These are phyloP conservation scores for Sporisorium graminicola DNA, from an alignment of 1,284 basidiomycete genomes.

Conservation along the genomic window DNA sequence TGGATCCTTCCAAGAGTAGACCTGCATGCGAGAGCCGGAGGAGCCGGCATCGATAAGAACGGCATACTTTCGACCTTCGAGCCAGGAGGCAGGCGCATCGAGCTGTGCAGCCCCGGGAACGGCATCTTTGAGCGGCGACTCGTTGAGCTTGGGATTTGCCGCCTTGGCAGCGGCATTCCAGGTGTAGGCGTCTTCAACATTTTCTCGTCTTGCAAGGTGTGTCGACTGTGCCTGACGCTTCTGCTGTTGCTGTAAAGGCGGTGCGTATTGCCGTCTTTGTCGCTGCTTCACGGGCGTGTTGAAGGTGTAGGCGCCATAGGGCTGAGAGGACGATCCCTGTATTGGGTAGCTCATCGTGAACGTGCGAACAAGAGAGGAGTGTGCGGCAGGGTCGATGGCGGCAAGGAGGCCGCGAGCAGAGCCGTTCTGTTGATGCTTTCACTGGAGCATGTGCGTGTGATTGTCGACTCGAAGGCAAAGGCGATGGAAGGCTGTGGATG, in stretches of 20 bases:
- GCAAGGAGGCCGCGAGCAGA: conserved; percentile 3
- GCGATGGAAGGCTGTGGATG: not conserved
- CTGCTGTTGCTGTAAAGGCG: conserved; percentile 11
- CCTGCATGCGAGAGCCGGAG: conserved; percentile 93
- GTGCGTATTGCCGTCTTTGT: conserved; percentile 10
- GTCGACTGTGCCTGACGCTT: conserved; percentile 13
- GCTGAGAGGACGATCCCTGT: conserved; percentile 48
- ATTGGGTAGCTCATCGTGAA: conserved; percentile 45
- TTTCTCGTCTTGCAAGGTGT: conserved; percentile 20
- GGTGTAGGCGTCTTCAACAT: conserved; percentile 43
- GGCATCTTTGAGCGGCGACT: conserved; percentile 46
- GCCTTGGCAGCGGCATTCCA: conserved; percentile 52
- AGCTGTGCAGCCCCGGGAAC: conserved; percentile 45
- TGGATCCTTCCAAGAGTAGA: conserved; percentile 95
- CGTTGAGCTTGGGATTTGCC: conserved; percentile 29
- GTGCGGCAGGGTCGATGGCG: not conserved
- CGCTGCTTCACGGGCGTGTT: conserved; percentile 41
- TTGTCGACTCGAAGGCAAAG: not conserved
- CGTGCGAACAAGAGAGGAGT: not conserved
- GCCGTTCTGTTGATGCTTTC: not conserved
- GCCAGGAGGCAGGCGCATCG: conserved; percentile 44
- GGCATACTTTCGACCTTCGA: conserved; percentile 76
- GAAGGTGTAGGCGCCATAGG: conserved; percentile 46
- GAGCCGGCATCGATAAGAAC: conserved; percentile 98
- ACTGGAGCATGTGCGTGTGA: conserved; percentile 8